A percentile compares a stretch with the other conserved stretches of the same genome.
Conservation (phyloP, 1,284 basidiomycete species). For the Stereum hirsutum region DNA sequence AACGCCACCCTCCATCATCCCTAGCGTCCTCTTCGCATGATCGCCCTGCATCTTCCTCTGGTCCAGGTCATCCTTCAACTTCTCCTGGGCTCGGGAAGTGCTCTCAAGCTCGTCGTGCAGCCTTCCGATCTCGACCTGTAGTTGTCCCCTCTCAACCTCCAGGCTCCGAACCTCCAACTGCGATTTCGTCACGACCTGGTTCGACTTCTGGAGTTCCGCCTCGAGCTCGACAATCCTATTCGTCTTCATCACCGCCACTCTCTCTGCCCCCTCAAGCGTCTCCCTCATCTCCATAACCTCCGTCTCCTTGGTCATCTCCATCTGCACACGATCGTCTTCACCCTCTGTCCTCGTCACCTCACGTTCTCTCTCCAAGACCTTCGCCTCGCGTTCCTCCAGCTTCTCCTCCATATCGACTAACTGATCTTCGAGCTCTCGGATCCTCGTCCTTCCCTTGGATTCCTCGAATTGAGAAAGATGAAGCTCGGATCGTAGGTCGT, state of each 20-base stretch:
- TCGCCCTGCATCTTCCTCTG: background rate
- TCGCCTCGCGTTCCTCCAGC: constrained; percentile 6
- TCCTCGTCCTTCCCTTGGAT: background rate
- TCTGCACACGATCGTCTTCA: background rate
- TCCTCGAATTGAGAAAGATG: background rate
- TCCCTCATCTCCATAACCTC: constrained; percentile 9
- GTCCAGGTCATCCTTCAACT: background rate
- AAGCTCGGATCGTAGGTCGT: background rate
- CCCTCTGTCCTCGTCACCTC: background rate
- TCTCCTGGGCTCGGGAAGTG: no score
- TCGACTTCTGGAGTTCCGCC: constrained; percentile 7
- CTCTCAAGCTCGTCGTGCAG: background rate
- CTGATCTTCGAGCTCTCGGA: background rate
- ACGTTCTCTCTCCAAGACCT: background rate
- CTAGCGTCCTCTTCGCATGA: background rate
- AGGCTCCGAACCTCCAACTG: constrained; percentile 6
- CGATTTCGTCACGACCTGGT: constrained; percentile 4
- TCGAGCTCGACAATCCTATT: constrained; percentile 12
- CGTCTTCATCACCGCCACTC: constrained; percentile 8
- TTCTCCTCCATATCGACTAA: no score
- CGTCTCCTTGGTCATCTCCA: no score
- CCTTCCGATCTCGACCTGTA: background rate
- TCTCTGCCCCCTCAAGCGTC: constrained; percentile 9
- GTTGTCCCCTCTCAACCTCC: constrained; percentile 1
- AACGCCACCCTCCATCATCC: constrained; percentile 1